phyloP scores from a whole-genome alignment of 2,329 filamentous ascomycete genomes.

The Alternaria conjuncta region DNA sequence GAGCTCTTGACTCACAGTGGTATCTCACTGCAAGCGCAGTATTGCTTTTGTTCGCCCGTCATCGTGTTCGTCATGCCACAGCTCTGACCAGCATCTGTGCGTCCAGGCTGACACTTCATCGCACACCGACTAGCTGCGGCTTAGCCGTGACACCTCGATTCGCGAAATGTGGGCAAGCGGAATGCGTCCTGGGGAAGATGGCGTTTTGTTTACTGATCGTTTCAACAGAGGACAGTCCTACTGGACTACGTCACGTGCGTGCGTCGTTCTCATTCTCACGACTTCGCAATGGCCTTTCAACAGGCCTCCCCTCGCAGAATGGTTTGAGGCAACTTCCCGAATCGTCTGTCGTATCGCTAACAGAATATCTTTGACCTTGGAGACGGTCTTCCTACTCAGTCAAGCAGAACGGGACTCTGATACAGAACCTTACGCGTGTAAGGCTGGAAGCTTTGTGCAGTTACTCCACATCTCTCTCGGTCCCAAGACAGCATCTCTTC shows the following conservation, averaged over 20 bases:
- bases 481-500: background rate
- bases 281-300: background rate
- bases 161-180: background rate
- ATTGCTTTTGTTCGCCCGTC: background rate
- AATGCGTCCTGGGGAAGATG: background rate
- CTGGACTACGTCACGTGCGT: background rate
- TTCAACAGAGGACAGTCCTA: background rate
- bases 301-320: background rate
- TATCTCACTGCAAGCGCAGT: background rate
- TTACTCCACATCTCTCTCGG: background rate
- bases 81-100: background rate
- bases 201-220: background rate
- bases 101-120: background rate
- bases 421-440: background rate
- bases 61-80: background rate
- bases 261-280: background rate
- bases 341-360: background rate
- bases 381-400: background rate
- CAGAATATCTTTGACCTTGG: accelerated
- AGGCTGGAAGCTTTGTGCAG: background rate
- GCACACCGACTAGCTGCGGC: background rate
- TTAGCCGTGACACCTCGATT: background rate
- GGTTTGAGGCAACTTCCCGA: background rate
- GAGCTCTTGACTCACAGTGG: background rate
- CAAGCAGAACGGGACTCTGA: background rate